Evolutionary conservation across 208 protist species (phyloP), one percentile per base, ranked within the genome.

Genomic region (Trypanosoma lewisi): DNA sequence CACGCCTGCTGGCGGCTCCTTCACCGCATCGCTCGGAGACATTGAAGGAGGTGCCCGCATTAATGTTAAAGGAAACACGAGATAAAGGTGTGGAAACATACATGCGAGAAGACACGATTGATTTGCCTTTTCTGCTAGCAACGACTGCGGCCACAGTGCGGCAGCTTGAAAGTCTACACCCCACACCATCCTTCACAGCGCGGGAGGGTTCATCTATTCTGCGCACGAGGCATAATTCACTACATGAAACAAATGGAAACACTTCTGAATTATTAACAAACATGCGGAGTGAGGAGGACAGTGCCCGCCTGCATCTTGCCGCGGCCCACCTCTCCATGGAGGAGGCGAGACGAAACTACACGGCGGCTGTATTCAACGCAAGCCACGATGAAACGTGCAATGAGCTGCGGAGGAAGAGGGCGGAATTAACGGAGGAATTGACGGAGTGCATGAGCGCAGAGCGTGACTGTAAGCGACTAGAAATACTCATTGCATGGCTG

Each of bases 401-500:
- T 16, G 45, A 2, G 12, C 55, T 79, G 1, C 21, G 42, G n/a
- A 52, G 57, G 34, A 68, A 72, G 34, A 75, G 74, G 55, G 12
- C 69, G 0, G 63, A 73, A 27, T 64, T 88, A 19, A 68, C 51
- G 7, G 67, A 67, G 30, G 62, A 80, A 28, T 63, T 76, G n/a
- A 44, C 57, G 19, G 70, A 72, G 39, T 77, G 61, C 50, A 44
- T 66, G 1, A 49, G 68, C 53, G 78, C 73, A 37, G 82, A 84
- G 52, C 65, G 61, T 7, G 78, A 88, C 41, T 83, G 73, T 44
- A 63, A 77, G 56, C 67, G 60, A n/a, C 65, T 88, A 39, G 59
- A 68, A 25, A 73, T 52, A 44, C 61, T 82, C n/a, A 39, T 78
- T 0, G 61, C 80, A 8, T 67, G 67, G 53, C 65, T 75, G 12